phyloP scores from a whole-genome alignment of 768 basidiomycete species.

The Xerocomellus amylosporus region DNA sequence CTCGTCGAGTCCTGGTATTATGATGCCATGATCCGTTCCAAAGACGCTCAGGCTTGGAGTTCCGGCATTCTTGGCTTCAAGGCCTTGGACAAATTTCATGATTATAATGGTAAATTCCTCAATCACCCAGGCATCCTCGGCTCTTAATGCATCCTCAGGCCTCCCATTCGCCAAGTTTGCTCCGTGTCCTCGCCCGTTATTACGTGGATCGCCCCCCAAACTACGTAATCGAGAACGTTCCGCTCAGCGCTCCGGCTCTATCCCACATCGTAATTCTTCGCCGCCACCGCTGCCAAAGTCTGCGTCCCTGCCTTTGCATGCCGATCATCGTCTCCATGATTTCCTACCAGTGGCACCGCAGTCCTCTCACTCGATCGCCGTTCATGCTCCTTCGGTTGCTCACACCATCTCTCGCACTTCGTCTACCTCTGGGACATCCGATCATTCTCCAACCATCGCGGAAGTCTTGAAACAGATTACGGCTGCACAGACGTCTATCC shows the following conservation, averaged over 20 bases:
- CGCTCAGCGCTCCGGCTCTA: constrained; percentile 37
- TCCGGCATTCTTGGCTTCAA: constrained; percentile 78
- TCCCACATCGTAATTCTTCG: constrained; percentile 59
- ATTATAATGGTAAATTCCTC: constrained; percentile 55
- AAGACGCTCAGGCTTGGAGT: constrained; percentile 70
- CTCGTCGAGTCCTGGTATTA: constrained; percentile 79
- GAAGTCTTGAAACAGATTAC: constrained; percentile 77
- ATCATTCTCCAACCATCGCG: constrained; percentile 66
- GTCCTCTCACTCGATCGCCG: constrained; percentile 16
- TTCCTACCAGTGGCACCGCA: constrained; percentile 26
- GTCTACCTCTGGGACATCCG: constrained; percentile 35
- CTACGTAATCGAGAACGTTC: constrained; percentile 57
- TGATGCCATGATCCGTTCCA: constrained; percentile 59
- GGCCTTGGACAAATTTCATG: constrained; percentile 65
- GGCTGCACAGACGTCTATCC: constrained; percentile 54
- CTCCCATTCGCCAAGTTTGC: constrained; percentile 52
- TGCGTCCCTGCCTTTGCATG: constrained; percentile 73
- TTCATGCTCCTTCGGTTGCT: constrained; percentile 28
- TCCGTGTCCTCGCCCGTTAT: constrained; percentile 40
- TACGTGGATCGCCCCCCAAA: constrained; percentile 52
- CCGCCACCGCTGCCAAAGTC: constrained; percentile 86
- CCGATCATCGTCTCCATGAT: constrained; percentile 38
- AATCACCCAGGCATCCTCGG: neutral
- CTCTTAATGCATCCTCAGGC: constrained; percentile 32
- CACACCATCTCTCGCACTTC: constrained; percentile 24